Evolutionary conservation across 2,329 filamentous ascomycete genomes (phyloP), one percentile per base, ranked within the genome.

Genomic region (Neofusicoccum umdonicola): DNA sequence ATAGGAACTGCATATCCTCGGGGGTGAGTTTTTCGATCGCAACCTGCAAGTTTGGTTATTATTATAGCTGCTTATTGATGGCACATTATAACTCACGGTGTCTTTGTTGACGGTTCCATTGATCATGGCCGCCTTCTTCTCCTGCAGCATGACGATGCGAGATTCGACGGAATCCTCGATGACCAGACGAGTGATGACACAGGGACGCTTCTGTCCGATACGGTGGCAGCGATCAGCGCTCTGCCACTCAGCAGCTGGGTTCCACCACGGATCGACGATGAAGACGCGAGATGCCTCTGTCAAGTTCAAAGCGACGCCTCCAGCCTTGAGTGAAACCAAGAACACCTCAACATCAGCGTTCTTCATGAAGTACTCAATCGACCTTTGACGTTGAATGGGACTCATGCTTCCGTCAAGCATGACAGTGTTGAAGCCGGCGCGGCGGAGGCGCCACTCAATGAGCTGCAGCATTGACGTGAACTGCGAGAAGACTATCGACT

Each of bases 241-340:
- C 79, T 99, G 95, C 95, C 95, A 99, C 80, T 99, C 95, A 0
- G 94, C 94, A n/a, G 93, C 93, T n/a, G 95, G 95, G 71, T 98
- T 98, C 95, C 95, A 99, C 95, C 95, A 98, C 70, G 95, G 95
- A 72, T 99, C 95, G 65, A 98, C 88, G 67, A 98, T 97, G 77
- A 97, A 98, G 9, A 99, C 95, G 56, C 92, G 85, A 2, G 92
- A 96, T 0, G 95, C 95, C 77, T 99, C 95, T 0, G 94, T 98
- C 66, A 99, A 80, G 73, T 99, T 99, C 68, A 99, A 82, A 0
- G 95, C 95, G 0, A 99, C 95, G 73, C 95, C 95, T 45, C 95
- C 95, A 6, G 95, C 95, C 79, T 98, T 98, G 66, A 99, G 84
- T 0, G 93, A 97, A 0, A 99, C 95, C 1, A 99, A 82, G 77